A percentile compares a stretch with the other conserved stretches of the same genome.
phyloP scores from a whole-genome alignment of 805 yeast genomes.

The Metschnikowia corniflorae region DNA sequence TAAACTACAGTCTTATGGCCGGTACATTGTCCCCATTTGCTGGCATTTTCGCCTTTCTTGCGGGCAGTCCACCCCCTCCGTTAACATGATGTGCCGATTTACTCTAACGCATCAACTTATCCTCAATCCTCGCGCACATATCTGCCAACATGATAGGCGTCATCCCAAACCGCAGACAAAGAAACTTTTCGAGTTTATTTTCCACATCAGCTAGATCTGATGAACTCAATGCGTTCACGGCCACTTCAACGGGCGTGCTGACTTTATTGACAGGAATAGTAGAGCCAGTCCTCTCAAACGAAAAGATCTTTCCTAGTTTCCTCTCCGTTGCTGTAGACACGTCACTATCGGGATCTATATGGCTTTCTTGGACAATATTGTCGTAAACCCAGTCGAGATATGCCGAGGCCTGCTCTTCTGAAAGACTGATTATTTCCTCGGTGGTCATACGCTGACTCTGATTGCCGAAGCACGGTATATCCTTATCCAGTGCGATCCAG shows the following conservation, averaged over 20 bases:
- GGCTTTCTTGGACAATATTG: slow-evolving; percentile 23
- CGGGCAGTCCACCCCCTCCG: no score
- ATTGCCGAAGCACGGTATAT: slow-evolving; percentile 11
- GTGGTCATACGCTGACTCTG: slow-evolving; percentile 13
- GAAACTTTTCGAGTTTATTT: slow-evolving; percentile 2
- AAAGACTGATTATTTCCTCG: slow-evolving; percentile 45
- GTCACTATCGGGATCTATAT: slow-evolving; percentile 16
- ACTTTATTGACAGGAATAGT: background rate
- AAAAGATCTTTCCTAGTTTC: slow-evolving; percentile 32
- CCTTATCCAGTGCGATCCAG: slow-evolving; percentile 16
- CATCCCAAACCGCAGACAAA: slow-evolving; percentile 8
- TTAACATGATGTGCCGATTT: no score
- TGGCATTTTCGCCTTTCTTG: no score
- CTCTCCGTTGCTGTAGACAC: slow-evolving; percentile 26
- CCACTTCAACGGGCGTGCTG: background rate
- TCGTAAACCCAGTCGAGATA: slow-evolving; percentile 52
- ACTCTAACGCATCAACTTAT: no score
- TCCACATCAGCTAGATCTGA: slow-evolving; percentile 3
- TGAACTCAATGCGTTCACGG: slow-evolving; percentile 6
- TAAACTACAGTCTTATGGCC: no score
- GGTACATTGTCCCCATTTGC: no score
- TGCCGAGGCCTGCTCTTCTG: slow-evolving; percentile 39
- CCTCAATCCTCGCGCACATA: slow-evolving; percentile 2
- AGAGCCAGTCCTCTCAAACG: slow-evolving; percentile 2
- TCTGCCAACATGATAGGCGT: slow-evolving; percentile 1